These are phyloP conservation scores for Clohesyomyces aquaticus DNA, from an alignment of 495 filamentous ascomycete species.

Conservation along the genomic window DNA sequence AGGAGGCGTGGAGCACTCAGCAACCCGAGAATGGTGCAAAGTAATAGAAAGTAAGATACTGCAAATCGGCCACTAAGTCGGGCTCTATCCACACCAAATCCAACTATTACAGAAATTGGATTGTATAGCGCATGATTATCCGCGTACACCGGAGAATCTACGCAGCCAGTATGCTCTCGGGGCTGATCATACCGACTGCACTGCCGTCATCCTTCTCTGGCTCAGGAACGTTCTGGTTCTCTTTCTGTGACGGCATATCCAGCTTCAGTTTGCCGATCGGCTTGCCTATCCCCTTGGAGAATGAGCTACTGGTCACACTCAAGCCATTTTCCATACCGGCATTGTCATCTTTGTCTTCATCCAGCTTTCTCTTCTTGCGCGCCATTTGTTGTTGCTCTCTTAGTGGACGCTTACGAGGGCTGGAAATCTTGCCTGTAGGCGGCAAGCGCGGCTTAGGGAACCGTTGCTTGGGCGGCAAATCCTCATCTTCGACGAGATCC, in stretches of 20 bases:
- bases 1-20: not conserved
- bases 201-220: slow-evolving; percentile 46
- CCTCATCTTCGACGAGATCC: slow-evolving; percentile 90
- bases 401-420: slow-evolving; percentile 83
- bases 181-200: slow-evolving; percentile 48
- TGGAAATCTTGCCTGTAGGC: slow-evolving; percentile 91
- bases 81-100: not conserved
- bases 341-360: slow-evolving; percentile 43
- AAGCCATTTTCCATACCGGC: slow-evolving; percentile 23
- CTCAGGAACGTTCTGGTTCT: slow-evolving; percentile 37
- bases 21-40: not conserved
- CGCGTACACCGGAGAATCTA: too few relatives aligned
- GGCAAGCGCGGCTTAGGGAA: slow-evolving; percentile 90
- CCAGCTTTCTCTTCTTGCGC: slow-evolving; percentile 66
- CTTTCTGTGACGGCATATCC: slow-evolving; percentile 43
- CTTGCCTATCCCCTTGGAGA: slow-evolving; percentile 27
- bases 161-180: slow-evolving; percentile 44
- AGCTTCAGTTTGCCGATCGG: slow-evolving; percentile 46
- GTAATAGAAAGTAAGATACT: not conserved
- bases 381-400: slow-evolving; percentile 71
- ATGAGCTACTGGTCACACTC: slow-evolving; percentile 18
- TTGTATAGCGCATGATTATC: too few relatives aligned
- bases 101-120: not conserved
- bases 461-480: slow-evolving; percentile 87
- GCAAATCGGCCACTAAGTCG: not conserved